phyloP scores from a whole-genome alignment of 805 yeast genomes.

The Saccharomycopsis sp. region DNA sequence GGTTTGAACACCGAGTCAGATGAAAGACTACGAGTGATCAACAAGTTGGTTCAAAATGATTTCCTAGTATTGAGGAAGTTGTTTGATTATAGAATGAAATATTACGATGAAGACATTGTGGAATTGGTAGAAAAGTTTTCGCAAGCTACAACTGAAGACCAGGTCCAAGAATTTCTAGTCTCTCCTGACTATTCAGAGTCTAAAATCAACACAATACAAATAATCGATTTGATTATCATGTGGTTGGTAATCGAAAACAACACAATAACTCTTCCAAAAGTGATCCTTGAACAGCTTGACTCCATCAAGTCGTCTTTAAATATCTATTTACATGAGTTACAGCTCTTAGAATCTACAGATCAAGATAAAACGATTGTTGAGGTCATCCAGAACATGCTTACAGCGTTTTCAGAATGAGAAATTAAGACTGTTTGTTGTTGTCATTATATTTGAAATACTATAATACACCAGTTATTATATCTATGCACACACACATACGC shows the following conservation, averaged over 20 bases:
- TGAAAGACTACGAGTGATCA: neutral
- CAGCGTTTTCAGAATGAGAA: neutral
- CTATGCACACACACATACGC: neutral
- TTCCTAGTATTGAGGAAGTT: neutral
- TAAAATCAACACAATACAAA: neutral
- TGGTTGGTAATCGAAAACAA: neutral
- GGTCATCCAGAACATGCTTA: neutral
- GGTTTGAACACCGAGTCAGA: neutral
- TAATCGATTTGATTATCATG: neutral
- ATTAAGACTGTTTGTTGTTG: neutral
- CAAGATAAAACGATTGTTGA: neutral
- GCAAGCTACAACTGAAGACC: neutral
- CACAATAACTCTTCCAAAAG: neutral
- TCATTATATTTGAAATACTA: neutral
- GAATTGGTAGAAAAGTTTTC: neutral
- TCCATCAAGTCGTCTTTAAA: neutral
- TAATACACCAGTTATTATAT: neutral
- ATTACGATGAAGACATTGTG: neutral
- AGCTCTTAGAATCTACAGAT: neutral
- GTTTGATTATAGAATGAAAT: neutral
- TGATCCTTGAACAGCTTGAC: neutral
- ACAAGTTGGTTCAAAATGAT: neutral
- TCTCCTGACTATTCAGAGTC: neutral
- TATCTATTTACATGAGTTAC: neutral
- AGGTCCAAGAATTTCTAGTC: neutral